Evolutionary conservation across 2,329 filamentous ascomycete genomes (phyloP), one percentile per base, ranked within the genome.

Genomic region (Hymenoscyphus fraxineus): DNA sequence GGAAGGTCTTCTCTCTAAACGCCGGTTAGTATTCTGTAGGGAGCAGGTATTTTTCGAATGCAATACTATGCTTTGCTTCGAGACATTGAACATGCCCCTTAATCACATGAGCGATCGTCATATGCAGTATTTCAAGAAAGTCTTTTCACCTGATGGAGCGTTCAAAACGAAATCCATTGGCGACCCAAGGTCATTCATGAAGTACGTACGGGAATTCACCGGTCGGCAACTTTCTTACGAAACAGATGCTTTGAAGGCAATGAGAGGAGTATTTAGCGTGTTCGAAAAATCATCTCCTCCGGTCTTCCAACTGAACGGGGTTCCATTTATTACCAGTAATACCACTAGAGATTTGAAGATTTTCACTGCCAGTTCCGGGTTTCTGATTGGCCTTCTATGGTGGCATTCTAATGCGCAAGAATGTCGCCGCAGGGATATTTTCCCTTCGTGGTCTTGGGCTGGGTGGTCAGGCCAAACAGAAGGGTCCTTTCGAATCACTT

Each of bases 11-110:
- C 66, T 76, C 1, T 72, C 72, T 12, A 56, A 62, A 2, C 68
- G 74, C 6, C 66, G 71, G 2, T 66, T 77, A 7, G 67, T 75
- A 31, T 77, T 77, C 62, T 72, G 72, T 0, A 68, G 72, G 12
- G 59, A 73, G 10, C 65, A 74, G 59, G 61, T 73, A 1, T 71
- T 67, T 35, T 73, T 68, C 47, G 63, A 71, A 58, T 74, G 72
- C 64, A 59, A 54, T 15, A 41, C 16, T 6, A 59, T 40, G 32
- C 19, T 27, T 40, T 22, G 32, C 19, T 13, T 4, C 6, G 35
- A 59, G 35, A 12, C 15, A 16, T 7, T 59, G 0, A n/a, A 35
- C 6, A 3, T 35, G 32, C 16, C 54, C 7, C 9, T 47, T 0
- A 7, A 56, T 15, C n/a, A n/a, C n/a, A n/a, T n/a, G n/a, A n/a